Evolutionary conservation across 441 rosid species (phyloP).

Genomic region (Metrosideros polymorpha): DNA sequence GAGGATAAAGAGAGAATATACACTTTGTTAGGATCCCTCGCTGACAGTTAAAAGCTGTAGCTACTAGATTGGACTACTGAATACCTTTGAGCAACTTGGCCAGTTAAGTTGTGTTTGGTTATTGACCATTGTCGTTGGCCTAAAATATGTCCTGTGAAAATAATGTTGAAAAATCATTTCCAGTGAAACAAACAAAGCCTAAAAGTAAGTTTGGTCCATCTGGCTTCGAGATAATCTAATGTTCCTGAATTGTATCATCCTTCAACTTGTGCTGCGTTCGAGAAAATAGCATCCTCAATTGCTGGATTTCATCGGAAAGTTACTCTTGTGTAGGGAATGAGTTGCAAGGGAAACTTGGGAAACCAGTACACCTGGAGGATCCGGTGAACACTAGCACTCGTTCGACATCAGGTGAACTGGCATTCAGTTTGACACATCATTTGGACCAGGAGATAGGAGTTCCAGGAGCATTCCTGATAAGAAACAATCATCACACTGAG

Average conservation of each 20-base stretch:
- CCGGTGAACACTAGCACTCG: neutral
- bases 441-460: constrained; percentile 2
- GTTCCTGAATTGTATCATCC: neutral
- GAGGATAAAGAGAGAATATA: neutral
- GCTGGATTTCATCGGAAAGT: neutral
- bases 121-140: neutral
- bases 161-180: neutral
- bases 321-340: neutral
- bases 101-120: neutral
- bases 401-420: neutral
- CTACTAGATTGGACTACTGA: neutral
- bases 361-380: constrained; percentile 2
- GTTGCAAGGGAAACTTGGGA: neutral
- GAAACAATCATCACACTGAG: constrained; percentile 2
- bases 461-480: constrained; percentile 2
- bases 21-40: neutral
- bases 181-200: neutral
- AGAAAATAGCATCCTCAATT: neutral
- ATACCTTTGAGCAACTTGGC: neutral
- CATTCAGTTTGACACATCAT: neutral
- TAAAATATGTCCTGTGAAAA: neutral
- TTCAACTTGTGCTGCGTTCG: neutral
- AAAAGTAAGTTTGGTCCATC: neutral
- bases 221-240: neutral
- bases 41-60: neutral